Evolutionary conservation across 2,329 filamentous ascomycete species (phyloP).

Genomic region (Phialophora expanda): DNA sequence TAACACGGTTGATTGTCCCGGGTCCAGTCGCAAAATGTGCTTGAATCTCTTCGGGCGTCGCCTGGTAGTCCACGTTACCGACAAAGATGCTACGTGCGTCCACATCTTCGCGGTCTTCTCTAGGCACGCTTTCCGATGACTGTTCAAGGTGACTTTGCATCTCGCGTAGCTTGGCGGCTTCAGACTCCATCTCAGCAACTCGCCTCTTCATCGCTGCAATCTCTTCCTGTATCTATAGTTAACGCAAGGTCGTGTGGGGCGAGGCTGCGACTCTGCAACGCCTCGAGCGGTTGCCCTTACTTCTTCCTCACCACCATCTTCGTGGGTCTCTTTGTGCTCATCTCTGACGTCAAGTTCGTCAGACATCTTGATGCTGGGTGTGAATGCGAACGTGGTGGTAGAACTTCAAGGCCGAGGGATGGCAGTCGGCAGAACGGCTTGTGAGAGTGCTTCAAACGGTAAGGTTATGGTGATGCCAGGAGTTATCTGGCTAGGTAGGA

Average conservation of each 20-base stretch:
- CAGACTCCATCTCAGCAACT: constrained; percentile 88
- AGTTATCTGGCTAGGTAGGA: not conserved
- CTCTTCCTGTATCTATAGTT: constrained; percentile 63
- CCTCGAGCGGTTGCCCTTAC: constrained; percentile 41
- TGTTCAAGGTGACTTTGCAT: constrained; percentile 87
- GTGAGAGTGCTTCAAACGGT: not conserved
- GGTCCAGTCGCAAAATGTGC: constrained; percentile 91
- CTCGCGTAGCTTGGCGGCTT: constrained; percentile 82
- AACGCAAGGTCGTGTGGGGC: not conserved
- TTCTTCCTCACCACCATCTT: constrained; percentile 54
- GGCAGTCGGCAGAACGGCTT: not conserved
- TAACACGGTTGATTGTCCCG: constrained; percentile 96
- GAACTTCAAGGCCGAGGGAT: not conserved
- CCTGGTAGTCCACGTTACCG: constrained; percentile 97
- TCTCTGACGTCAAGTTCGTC: constrained; percentile 48
- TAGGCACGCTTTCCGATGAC: constrained; percentile 73
- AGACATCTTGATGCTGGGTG: constrained; percentile 33
- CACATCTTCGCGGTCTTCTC: constrained; percentile 93
- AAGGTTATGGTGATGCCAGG: not conserved
- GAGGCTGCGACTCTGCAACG: not conserved
- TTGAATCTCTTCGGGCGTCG: constrained; percentile 96
- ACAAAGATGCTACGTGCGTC: constrained; percentile 97
- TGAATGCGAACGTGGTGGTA: constrained; percentile 14
- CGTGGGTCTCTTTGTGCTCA: constrained; percentile 47
- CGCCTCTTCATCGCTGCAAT: constrained; percentile 85